Evolutionary conservation across 352 stramenopile genomes (phyloP), one percentile per base, ranked within the genome.

Genomic region (Phytophthora sp.): DNA sequence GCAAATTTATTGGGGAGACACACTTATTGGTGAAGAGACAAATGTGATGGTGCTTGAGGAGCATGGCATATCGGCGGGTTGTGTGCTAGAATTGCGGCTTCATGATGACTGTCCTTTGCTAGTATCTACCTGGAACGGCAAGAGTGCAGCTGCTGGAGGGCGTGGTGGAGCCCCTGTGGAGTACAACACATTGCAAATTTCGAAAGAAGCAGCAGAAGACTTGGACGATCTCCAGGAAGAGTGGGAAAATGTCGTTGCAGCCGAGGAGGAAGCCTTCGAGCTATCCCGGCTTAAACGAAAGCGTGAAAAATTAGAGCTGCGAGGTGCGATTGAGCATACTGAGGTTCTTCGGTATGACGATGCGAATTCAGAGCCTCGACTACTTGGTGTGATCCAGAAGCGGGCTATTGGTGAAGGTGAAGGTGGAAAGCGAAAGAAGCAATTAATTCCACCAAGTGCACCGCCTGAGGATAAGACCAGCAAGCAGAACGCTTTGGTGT

Each of bases 131-230:
- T 94, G 82, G 82, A 81, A 79, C 30, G 79, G 75, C 12, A 79
- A 80, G 32, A 79, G 62, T 17, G 81, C 81, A 12, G 62, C 63
- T 24, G 69, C 58, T 28, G 78, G 70, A 20, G 64, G 54, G 6
- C 46, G 34, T 1, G 49, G 54, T 18, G 60, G 61, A 21, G 54
- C 37, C 51, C 57, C 59, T 41, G 32, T 68, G 3, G 84, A 91
- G 69, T 94, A 94, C 63, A 91, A 89, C 42, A 94, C 84, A 3
- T 65, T 94, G 4, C 81, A 92, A 49, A 94, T 94, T 50, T 92
- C 82, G 6, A 94, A 94, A 58, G 84, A 94, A 43, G 84, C 84
- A 6, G 75, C 87, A 43, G 84, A 94, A 74, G 82, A 94, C 4
- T 50, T 92, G 6, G 75, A 91, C 24, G 84, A 94, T 26, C 65